Base-by-base conservation (phyloP, 441 rosid genomes). In the Adansonia madagascariensis region DNA sequence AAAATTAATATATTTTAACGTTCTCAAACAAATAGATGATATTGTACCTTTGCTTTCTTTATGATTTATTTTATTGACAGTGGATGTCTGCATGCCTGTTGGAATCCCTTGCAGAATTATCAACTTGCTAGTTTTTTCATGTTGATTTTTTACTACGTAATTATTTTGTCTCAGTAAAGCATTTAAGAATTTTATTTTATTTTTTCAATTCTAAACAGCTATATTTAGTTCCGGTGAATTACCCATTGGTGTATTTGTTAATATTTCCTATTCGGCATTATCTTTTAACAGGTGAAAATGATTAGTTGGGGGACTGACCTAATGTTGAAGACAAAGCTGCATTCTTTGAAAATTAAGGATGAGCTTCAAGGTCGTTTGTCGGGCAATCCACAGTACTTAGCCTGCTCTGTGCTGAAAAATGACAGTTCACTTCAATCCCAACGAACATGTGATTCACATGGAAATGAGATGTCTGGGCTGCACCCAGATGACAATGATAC, bases 321-420 rank as follows among this genome's bases (percentile, higher is more conserved):
- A 73, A 84, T 86, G 50, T 87, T 92, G 80, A 91, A 89, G 85
- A 89, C 91, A 85, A 95, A 97, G 94, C 88, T 97, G 83, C 99
- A 90, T 79, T 92, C 95, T 71, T 83, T 97, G 82, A 91, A 88
- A 90, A 90, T 97, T 82, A 95, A 90, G 89, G 99, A 97, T 79
- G 95, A 91, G 86, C 96, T 93, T 81, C 98, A 93, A 86, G 91
- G 89, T 81, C 84, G 72, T 77, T 83, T 76, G 75, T 90, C 94
- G 56, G 82, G 81, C 80, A 75, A 79, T 81, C 87, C 89, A 77
- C 93, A 88, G 74, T 95, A 91, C 88, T 80, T 97, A 80, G 98
- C 92, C 18, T 86, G 85, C 82, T 97, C 99, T 57, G 93, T 95
- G 83, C 85, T 91, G 83, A 91, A 89, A 82, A 88, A 85, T 74